A percentile compares a stretch with the other conserved stretches of the same genome.
These are phyloP conservation scores for Thielaviopsis euricoi DNA, from an alignment of 2,329 filamentous ascomycete species.

Conservation along the genomic window DNA sequence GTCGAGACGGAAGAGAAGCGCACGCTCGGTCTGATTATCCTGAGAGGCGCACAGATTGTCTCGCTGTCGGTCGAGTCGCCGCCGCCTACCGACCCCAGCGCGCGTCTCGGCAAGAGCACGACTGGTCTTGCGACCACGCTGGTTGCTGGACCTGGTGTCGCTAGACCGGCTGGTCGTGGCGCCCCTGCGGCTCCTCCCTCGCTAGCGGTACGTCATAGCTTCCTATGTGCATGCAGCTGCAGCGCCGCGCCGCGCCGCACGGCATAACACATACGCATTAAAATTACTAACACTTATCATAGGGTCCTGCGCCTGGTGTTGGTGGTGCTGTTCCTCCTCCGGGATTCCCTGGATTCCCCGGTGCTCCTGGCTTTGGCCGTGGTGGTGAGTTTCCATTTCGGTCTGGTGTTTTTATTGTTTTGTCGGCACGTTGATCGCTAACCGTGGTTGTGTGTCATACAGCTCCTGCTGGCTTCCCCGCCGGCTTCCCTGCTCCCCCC, in stretches of 20 bases:
- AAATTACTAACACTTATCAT: not conserved
- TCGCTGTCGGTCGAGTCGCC: slow-evolving; percentile 91
- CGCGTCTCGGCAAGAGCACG: slow-evolving; percentile 65
- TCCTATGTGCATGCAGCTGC: not conserved
- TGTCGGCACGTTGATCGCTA: not conserved
- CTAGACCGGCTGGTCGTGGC: slow-evolving; percentile 79
- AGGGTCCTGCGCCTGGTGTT: slow-evolving; percentile 74
- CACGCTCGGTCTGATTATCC: slow-evolving; percentile 85
- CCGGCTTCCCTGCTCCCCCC: slow-evolving; percentile 30
- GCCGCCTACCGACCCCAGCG: slow-evolving; percentile 81
- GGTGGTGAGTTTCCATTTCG: slow-evolving; percentile 32
- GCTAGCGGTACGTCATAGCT: slow-evolving; percentile 44
- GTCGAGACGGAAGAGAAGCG: slow-evolving; percentile 93
- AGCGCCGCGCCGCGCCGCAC: too few relatives aligned
- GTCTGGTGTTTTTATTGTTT: not conserved
- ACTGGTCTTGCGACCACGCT: slow-evolving; percentile 54
- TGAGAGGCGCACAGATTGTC: slow-evolving; percentile 87
- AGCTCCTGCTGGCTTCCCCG: slow-evolving; percentile 33
- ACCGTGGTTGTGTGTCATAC: not conserved
- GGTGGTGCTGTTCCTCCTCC: slow-evolving; percentile 54
- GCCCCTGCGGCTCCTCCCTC: slow-evolving; percentile 49
- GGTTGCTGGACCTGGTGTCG: slow-evolving; percentile 72
- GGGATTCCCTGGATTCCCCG: slow-evolving; percentile 35
- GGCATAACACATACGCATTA: too few relatives aligned
- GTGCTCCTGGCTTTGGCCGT: slow-evolving; percentile 37